These are phyloP conservation scores for Sclerotinia minor DNA, from an alignment of 2,329 filamentous ascomycete species.

Conservation along the genomic window DNA sequence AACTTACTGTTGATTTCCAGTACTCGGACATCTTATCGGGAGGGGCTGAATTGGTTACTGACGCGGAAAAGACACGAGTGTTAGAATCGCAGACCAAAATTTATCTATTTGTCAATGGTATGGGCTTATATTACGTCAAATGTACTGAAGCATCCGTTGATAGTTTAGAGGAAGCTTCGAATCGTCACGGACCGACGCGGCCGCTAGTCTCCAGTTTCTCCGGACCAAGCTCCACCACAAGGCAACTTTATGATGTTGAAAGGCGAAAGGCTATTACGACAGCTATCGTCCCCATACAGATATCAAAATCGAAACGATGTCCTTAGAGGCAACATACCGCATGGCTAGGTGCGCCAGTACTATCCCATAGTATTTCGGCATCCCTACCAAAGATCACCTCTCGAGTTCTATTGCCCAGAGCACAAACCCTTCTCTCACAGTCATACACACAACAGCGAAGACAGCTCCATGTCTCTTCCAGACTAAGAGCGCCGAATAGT, in stretches of 20 bases:
- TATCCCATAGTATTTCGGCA: conserved; percentile 31
- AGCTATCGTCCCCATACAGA: neutral
- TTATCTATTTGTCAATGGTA: neutral
- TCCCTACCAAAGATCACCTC: conserved; percentile 28
- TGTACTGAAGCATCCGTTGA: neutral
- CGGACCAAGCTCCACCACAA: neutral
- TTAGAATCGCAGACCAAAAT: neutral
- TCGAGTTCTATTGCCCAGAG: conserved; percentile 30
- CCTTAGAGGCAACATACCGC: conserved; percentile 35
- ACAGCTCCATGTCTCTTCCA: conserved; percentile 36
- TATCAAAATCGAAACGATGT: conserved; percentile 26
- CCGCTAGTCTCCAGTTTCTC: conserved; percentile 18
- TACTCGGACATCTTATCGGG: conserved; percentile 78
- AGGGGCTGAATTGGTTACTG: neutral
- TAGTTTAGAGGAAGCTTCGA: neutral
- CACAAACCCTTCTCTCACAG: conserved; percentile 31
- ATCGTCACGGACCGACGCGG: conserved; percentile 5
- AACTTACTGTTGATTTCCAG: conserved; percentile 85
- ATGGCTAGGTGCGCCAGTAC: conserved; percentile 31
- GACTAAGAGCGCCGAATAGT: conserved; percentile 36
- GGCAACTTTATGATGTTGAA: conserved; percentile 5
- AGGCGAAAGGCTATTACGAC: conserved; percentile 3
- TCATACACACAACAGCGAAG: conserved; percentile 34
- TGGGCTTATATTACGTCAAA: neutral
- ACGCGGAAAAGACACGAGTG: neutral